These are phyloP conservation scores for Naematelia aurantialba DNA, from an alignment of 768 basidiomycete species.

Conservation along the genomic window DNA sequence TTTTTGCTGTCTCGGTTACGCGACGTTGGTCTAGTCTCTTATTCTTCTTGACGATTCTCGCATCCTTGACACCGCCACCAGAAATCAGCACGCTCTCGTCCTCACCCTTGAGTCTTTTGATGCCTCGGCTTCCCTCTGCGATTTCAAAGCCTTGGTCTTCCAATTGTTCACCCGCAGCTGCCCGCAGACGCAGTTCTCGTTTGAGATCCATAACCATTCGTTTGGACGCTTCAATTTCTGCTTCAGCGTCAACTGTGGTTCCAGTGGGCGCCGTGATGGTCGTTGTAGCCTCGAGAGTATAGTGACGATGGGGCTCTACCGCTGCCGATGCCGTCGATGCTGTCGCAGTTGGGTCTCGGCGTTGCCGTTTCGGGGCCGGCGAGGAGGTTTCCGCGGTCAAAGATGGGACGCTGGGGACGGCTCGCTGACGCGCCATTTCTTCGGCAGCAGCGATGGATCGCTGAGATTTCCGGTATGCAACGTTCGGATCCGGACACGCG, in stretches of 20 bases:
- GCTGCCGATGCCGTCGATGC: slow-evolving; percentile 51
- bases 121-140: slow-evolving; percentile 25
- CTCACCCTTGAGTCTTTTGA: slow-evolving; percentile 59
- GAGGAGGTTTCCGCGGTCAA: slow-evolving; percentile 38
- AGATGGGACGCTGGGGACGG: slow-evolving; percentile 43
- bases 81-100: slow-evolving; percentile 53
- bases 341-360: slow-evolving; percentile 50
- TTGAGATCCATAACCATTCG: slow-evolving; percentile 71
- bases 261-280: slow-evolving; percentile 35
- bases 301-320: slow-evolving; percentile 17
- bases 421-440: slow-evolving; percentile 48
- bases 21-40: slow-evolving; percentile 54
- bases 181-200: slow-evolving; percentile 56
- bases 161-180: slow-evolving; percentile 32
- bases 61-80: slow-evolving; percentile 50
- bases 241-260: slow-evolving; percentile 64
- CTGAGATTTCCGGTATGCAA: slow-evolving; percentile 70
- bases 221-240: slow-evolving; percentile 68
- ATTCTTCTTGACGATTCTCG: slow-evolving; percentile 63
- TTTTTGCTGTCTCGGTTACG: slow-evolving; percentile 64
- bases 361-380: slow-evolving; percentile 51
- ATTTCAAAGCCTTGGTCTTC: slow-evolving; percentile 32
- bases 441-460: slow-evolving; percentile 48
- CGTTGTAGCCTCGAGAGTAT: slow-evolving; percentile 50
- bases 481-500: slow-evolving; percentile 72